Evolutionary conservation across 805 yeast species (phyloP), one percentile per base, ranked within the genome.

Genomic region (Yarrowia sp.): DNA sequence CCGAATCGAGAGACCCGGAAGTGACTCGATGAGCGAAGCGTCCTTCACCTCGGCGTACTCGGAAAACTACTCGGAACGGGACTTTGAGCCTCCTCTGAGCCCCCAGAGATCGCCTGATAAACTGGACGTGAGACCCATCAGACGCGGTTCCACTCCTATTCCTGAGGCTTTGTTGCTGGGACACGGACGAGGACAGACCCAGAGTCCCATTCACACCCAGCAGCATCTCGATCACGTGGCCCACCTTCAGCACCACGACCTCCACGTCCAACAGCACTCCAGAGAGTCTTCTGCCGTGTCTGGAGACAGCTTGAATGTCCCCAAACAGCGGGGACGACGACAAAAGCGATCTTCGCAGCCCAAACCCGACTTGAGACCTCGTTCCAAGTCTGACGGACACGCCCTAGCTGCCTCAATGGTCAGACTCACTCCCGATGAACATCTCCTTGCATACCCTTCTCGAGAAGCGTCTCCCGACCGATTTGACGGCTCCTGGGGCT

Each of bases 401-500:
- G 64, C 64, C 33, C 50, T 58, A 40, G 50, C 49, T 15, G 64
- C 49, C n/a, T 38, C 39, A 9, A 58, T 42, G 50, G 50, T 42
- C 40, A 30, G 64, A 58, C 50, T 42, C 40, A 58, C 50, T 13
- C 61, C 61, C 15, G 61, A 55, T 14, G 61, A 55, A 40, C 19
- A 39, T 7, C 2, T 12, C 9, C 61, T 55, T 10, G 44, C 46
- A 15, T 55, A 55, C 34, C 61, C 61, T 9, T 55, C 61, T 14
- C 61, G 61, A 20, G 61, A 55, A 13, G 46, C 61, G 44, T 55
- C 61, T 39, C 46, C 46, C 8, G 61, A 55, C 61, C 60, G 60
- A 2, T 39, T 24, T 14, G 60, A 50, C 42, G 33, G 60, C 34
- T 7, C 60, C n/a, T 53, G 60, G 60, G 44, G 60, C 60, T 7